Evolutionary conservation across 768 basidiomycete species (phyloP).

Genomic region (Leccinum uliginosum): DNA sequence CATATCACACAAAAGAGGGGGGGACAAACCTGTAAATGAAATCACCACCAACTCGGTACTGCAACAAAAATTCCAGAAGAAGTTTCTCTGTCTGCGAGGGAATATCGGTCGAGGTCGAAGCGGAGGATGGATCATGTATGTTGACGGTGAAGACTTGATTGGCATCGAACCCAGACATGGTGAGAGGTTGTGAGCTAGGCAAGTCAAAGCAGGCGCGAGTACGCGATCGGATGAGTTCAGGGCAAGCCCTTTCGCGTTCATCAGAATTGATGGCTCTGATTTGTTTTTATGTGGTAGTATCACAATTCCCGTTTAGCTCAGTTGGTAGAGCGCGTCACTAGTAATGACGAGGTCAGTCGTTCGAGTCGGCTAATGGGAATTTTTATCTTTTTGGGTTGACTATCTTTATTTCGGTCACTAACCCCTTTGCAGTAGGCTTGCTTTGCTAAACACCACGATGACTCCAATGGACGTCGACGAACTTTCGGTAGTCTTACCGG

Average conservation of each 20-base stretch:
- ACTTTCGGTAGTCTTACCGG: slow-evolving; percentile 66
- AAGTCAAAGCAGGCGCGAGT: background rate
- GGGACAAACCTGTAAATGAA: slow-evolving; percentile 80
- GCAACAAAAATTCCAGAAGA: slow-evolving; percentile 80
- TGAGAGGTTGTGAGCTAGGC: background rate
- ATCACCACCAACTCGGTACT: slow-evolving; percentile 84
- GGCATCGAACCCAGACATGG: slow-evolving; percentile 86
- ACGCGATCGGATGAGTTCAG: slow-evolving; percentile 22
- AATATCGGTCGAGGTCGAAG: slow-evolving; percentile 56
- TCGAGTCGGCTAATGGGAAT: slow-evolving; percentile 40
- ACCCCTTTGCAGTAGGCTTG: background rate
- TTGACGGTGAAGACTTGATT: slow-evolving; percentile 79
- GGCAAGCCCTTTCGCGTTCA: slow-evolving; percentile 30
- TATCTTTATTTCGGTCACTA: background rate
- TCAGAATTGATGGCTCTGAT: background rate
- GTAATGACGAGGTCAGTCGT: slow-evolving; percentile 44
- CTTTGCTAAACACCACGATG: slow-evolving; percentile 28
- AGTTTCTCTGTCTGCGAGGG: slow-evolving; percentile 79
- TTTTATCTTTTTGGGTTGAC: slow-evolving; percentile 11
- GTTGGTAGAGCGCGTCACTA: slow-evolving; percentile 50
- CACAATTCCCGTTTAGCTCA: slow-evolving; percentile 37
- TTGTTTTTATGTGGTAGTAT: background rate
- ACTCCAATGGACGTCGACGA: slow-evolving; percentile 77
- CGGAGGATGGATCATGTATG: slow-evolving; percentile 57
- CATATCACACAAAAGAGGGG: background rate